Evolutionary conservation across 1,139 yeast genomes (phyloP).

Genomic region (Hansenula sp.): DNA sequence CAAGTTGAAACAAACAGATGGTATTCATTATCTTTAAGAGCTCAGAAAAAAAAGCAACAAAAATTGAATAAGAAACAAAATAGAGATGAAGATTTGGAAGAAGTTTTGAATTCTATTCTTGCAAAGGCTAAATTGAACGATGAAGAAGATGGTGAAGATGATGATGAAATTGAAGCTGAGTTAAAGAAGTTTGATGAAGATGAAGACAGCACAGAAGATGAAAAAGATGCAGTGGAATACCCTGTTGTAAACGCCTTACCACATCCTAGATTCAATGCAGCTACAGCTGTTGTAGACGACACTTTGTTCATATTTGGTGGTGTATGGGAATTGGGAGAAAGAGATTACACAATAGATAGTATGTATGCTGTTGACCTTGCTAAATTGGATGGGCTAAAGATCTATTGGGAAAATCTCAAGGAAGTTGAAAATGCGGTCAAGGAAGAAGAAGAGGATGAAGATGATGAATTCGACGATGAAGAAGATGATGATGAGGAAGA

Average conservation of each 20-base stretch:
- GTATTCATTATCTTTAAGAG: conserved; percentile 69
- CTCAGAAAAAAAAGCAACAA: conserved; percentile 50
- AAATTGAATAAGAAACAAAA: conserved; percentile 41
- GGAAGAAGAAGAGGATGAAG: conserved; percentile 59
- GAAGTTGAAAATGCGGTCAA: conserved; percentile 60
- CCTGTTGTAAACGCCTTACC: conserved; percentile 64
- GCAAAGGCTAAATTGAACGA: conserved; percentile 67
- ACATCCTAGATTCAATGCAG: conserved; percentile 84
- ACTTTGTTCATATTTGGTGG: conserved; percentile 88
- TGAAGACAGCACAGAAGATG: conserved; percentile 34
- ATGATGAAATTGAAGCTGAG: conserved; percentile 36
- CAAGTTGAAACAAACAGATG: conserved; percentile 87
- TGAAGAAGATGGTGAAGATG: conserved; percentile 44
- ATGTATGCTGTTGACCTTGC: conserved; percentile 84
- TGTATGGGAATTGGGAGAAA: conserved; percentile 82
- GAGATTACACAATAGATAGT: conserved; percentile 78
- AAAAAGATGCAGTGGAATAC: conserved; percentile 40
- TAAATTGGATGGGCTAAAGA: conserved; percentile 81
- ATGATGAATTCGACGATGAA: conserved; percentile 62
- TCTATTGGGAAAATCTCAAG: conserved; percentile 81
- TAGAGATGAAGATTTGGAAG: conserved; percentile 81
- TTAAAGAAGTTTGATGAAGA: conserved; percentile 34
- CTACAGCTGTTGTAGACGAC: conserved; percentile 85
- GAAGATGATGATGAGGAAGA: conserved; percentile 54
- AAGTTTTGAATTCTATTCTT: conserved; percentile 68